phyloP scores from a whole-genome alignment of 2,329 filamentous ascomycete species.

The Penicillium sumatraense region DNA sequence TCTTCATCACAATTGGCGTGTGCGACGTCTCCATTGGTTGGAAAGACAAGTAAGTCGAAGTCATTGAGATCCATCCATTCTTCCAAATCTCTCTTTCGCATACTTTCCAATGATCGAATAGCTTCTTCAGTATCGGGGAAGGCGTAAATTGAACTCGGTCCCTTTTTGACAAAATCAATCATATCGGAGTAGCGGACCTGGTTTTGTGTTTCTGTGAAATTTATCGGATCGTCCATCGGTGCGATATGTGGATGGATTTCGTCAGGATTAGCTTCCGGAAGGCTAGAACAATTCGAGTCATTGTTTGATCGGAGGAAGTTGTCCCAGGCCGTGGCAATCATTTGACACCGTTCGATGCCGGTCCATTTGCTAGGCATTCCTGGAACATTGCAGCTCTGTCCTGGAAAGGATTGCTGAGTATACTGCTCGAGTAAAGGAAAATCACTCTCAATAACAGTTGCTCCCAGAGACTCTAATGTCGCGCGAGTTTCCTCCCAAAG shows the following conservation, averaged over 20 bases:
- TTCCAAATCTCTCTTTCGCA: constrained; percentile 33
- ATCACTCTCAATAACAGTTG: constrained; percentile 18
- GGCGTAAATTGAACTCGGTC: not conserved
- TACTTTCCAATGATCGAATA: not conserved
- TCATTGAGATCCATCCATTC: constrained; percentile 50
- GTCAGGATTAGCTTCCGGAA: not conserved
- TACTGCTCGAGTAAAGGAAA: constrained; percentile 17
- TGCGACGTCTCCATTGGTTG: constrained; percentile 56
- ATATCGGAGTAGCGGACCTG: constrained; percentile 8
- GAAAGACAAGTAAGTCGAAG: constrained; percentile 53
- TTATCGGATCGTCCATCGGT: constrained; percentile 5
- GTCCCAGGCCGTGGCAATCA: constrained; percentile 11
- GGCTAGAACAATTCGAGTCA: not conserved
- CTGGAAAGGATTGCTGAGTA: not conserved
- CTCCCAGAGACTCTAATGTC: constrained; percentile 19
- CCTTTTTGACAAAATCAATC: constrained; percentile 1
- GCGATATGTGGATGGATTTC: constrained; percentile 7
- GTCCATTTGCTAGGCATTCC: constrained; percentile 4
- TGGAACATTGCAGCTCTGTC: constrained; percentile 6
- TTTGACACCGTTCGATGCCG: constrained; percentile 6
- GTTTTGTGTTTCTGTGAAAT: constrained; percentile 4
- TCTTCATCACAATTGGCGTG: constrained; percentile 51
- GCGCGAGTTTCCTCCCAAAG: constrained; percentile 17
- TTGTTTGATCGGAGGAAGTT: constrained; percentile 4
- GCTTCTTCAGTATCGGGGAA: not conserved